Evolutionary conservation across 495 filamentous ascomycete genomes (phyloP), one percentile per base, ranked within the genome.

Genomic region (Daldinia caldariorum): DNA sequence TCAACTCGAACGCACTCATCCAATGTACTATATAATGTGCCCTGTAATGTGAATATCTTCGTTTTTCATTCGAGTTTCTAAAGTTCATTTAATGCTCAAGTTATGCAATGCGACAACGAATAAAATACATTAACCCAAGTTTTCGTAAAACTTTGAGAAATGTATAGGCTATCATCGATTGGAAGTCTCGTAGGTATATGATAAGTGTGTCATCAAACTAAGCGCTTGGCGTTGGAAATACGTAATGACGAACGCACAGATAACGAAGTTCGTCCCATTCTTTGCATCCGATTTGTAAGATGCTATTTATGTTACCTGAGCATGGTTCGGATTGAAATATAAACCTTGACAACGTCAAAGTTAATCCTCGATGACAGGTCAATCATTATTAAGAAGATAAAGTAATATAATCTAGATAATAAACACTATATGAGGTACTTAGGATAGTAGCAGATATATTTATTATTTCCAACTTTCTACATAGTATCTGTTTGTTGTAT

Each of bases 121-220:
- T 45, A 47, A 47, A 47, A 20, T 18, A 47, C 18, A n/a, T 12
- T 18, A 1, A 26, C 26, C 26, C 26, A 26, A 22, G 43, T n/a
- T 47, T 47, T 47, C 16, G 12, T 47, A 8, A 22, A 47, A 47
- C 43, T 22, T 3, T 8, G 9, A 8, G 22, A 12, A 4, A 22
- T 8, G 26, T 9, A 47, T 47, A 47, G 43, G 43, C 18, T 47
- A 1, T 47, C 9, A 18, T 22, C 1, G 16, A 18, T 47, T 47
- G 10, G 3, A 22, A 45, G 20, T 47, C 43, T 47, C 43, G 43
- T n/a, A n/a, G n/a, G n/a, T 47, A 47, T 47, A 47, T 47, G 43
- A 47, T 47, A 47, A 18, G 43, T 47, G 8, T 47, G 20, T 47
- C 18, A 47, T 47, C 18, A 47, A 47, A 47, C 43, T 47, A 47